phyloP scores from a whole-genome alignment of 306 rosid genomes.

The Begonia fuchsioides region DNA sequence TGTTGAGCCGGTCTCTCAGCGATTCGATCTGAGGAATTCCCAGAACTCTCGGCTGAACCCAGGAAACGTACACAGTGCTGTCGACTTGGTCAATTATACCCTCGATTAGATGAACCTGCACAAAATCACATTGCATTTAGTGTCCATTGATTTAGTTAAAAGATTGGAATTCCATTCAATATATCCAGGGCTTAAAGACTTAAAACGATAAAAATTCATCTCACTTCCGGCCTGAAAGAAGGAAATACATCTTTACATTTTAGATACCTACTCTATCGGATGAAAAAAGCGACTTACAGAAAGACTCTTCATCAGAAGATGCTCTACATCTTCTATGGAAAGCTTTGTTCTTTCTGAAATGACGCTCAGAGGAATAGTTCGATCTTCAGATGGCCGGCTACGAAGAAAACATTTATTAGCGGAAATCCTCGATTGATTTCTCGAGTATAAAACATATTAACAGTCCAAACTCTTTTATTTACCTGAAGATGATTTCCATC shows the following conservation, averaged over 20 bases:
- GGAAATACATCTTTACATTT: too few species aligned
- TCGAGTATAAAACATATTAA: too few species aligned
- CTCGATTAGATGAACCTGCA: constrained; percentile 96
- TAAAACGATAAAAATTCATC: too few species aligned
- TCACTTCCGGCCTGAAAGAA: too few species aligned
- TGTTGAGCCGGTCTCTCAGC: constrained; percentile 65
- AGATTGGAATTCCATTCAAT: too few species aligned
- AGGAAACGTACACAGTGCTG: constrained; percentile 82
- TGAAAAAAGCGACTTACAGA: constrained; percentile 51
- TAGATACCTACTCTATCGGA: too few species aligned
- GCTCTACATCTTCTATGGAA: constrained; percentile 91
- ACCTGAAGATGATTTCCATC: constrained; percentile 99
- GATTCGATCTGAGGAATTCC: constrained; percentile 88
- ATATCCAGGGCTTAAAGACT: too few species aligned
- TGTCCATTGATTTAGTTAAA: too few species aligned
- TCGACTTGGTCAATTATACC: constrained; percentile 96
- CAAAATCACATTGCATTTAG: too few species aligned
- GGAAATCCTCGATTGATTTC: too few species aligned
- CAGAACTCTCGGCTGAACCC: constrained; percentile 98
- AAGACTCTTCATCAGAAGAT: constrained; percentile 92
- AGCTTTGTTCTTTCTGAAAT: constrained; percentile 92
- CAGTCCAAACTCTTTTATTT: not conserved
- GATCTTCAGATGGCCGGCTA: constrained; percentile 94
- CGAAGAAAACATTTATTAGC: constrained; percentile 13
- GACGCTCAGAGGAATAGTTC: constrained; percentile 82